These are phyloP conservation scores for Gardenia jasminoides DNA, from an alignment of 257 asterid genomes.

Conservation along the genomic window DNA sequence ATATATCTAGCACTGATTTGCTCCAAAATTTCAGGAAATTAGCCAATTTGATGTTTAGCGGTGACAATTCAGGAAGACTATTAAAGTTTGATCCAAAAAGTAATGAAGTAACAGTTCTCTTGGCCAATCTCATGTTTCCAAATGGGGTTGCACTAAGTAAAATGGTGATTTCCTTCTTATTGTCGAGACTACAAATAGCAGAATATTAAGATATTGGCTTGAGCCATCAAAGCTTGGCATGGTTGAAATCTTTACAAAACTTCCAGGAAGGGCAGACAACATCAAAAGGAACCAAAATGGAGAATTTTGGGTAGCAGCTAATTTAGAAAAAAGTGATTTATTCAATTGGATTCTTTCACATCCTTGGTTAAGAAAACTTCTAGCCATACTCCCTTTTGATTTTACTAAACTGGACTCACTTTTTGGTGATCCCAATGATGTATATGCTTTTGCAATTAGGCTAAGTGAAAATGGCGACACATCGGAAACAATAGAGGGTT, in stretches of 20 bases:
- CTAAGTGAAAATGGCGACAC: constrained; percentile 50
- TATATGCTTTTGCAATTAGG: constrained; percentile 40
- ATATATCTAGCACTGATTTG: too few species aligned
- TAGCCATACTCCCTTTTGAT: too few species aligned
- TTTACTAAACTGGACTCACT: constrained; percentile 17
- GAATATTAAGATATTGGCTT: constrained; percentile 52
- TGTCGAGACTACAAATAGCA: constrained; percentile 64
- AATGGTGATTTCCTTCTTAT: constrained; percentile 51
- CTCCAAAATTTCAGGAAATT: not conserved
- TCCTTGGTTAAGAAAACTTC: too few species aligned
- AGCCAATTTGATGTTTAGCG: not conserved
- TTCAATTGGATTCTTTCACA: constrained; percentile 33
- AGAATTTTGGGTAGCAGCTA: constrained; percentile 73
- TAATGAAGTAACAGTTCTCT: constrained; percentile 34
- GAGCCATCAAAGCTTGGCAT: constrained; percentile 34
- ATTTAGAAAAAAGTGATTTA: constrained; percentile 31
- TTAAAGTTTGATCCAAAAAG: constrained; percentile 50
- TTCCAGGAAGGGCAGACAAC: constrained; percentile 74
- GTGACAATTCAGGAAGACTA: constrained; percentile 46
- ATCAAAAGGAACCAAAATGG: constrained; percentile 50
- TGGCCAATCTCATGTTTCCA: constrained; percentile 56
- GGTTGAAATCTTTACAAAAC: constrained; percentile 36
- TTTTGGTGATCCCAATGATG: constrained; percentile 4
- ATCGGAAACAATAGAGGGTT: constrained; percentile 35
- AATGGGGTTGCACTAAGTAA: constrained; percentile 71